Conservation (phyloP, 129 eudicot genomes). For the Helianthus tuberosus region DNA sequence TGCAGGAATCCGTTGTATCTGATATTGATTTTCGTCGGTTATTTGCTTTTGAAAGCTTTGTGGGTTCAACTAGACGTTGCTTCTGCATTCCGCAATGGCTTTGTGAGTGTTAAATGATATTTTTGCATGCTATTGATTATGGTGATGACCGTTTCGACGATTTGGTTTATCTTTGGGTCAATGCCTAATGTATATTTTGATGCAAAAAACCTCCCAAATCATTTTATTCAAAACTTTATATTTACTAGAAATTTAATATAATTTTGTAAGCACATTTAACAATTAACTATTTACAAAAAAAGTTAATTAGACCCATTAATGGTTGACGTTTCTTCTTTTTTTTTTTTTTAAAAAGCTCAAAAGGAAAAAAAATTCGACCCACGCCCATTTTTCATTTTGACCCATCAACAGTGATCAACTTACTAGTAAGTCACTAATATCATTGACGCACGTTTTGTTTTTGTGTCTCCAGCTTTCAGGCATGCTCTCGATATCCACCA, state of each 20-base stretch:
- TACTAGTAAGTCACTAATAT: slow-evolving; percentile 10
- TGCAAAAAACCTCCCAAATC: not conserved
- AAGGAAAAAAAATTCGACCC: not conserved
- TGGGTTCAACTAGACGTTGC: slow-evolving; percentile 70
- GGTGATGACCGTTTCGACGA: not conserved
- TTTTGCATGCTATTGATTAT: not conserved
- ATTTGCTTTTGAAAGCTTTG: slow-evolving; percentile 56
- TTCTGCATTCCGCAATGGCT: slow-evolving; percentile 50
- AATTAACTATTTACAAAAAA: not conserved
- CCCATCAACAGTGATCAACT: not conserved
- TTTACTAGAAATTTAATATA: too few species aligned
- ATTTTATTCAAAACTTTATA: not conserved
- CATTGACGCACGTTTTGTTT: not conserved
- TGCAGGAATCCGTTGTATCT: slow-evolving; percentile 79
- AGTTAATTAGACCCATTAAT: not conserved
- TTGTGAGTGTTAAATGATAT: slow-evolving; percentile 46
- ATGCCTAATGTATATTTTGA: not conserved
- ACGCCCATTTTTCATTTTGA: not conserved
- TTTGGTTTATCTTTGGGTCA: not conserved
- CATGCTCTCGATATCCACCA: slow-evolving; percentile 52
- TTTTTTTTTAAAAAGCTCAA: not conserved
- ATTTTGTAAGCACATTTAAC: not conserved
- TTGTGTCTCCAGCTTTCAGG: slow-evolving; percentile 66
- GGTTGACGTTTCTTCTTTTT: not conserved
- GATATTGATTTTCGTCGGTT: slow-evolving; percentile 47